These are phyloP conservation scores for Mixia osmundae DNA, from an alignment of 1,284 basidiomycete species.

Conservation along the genomic window DNA sequence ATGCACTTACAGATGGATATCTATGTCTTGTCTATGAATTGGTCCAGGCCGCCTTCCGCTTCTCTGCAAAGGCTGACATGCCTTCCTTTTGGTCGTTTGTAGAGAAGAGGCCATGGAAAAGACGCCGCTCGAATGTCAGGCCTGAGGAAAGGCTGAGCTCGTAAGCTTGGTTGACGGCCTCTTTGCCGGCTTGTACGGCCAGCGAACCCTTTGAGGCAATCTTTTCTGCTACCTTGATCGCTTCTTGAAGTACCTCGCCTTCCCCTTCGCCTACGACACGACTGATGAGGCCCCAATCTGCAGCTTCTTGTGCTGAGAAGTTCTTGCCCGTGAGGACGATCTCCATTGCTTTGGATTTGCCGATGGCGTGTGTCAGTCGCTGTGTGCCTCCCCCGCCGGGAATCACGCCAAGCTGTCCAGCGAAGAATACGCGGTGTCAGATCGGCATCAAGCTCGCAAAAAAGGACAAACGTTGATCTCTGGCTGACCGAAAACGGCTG, in stretches of 20 bases:
- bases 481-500: slow-evolving; percentile 83
- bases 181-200: slow-evolving; percentile 76
- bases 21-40: slow-evolving; percentile 22
- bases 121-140: slow-evolving; percentile 58
- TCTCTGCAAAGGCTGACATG: slow-evolving; percentile 93
- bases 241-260: slow-evolving; percentile 68
- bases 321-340: slow-evolving; percentile 68
- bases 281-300: slow-evolving; percentile 60
- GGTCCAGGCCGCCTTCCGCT: slow-evolving; percentile 67
- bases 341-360: slow-evolving; percentile 92
- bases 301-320: slow-evolving; percentile 58
- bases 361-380: slow-evolving; percentile 57
- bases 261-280: slow-evolving; percentile 42
- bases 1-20: no score
- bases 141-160: slow-evolving; percentile 66
- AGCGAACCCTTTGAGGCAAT: slow-evolving; percentile 70
- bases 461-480: slow-evolving; percentile 45
- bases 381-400: slow-evolving; percentile 47
- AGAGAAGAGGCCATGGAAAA: slow-evolving; percentile 70
- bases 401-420: slow-evolving; percentile 51
- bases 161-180: slow-evolving; percentile 79
- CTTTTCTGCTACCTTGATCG: slow-evolving; percentile 50
- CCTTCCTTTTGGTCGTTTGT: slow-evolving; percentile 86
- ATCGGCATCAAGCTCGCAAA: neutral
- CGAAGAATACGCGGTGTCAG: neutral